Evolutionary conservation across 2,329 filamentous ascomycete species (phyloP), one percentile per base, ranked within the genome.

Genomic region (Trichoderma oligosporum): DNA sequence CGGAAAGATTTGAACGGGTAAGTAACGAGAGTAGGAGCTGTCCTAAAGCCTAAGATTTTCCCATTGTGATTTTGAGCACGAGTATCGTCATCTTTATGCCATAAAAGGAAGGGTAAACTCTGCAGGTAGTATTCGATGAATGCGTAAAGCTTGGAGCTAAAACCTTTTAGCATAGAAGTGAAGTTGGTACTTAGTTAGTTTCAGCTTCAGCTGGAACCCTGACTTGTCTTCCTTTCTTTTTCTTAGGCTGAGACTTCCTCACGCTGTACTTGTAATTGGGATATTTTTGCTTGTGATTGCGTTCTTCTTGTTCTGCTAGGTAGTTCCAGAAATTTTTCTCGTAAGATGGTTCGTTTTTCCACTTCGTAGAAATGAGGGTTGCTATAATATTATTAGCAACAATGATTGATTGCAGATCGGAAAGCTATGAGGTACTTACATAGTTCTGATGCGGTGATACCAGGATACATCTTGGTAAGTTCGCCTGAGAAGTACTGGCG

Each of bases 341-440:
- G 4, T 63, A 60, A 3, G 60, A 53, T 6, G 62, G 57, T 51
- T 69, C 68, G 4, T 58, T 47, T 11, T 66, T 66, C 70, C 70
- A 72, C 59, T 66, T 63, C 4, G 58, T 42, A 1, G 65, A 61
- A 24, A 70, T 62, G 6, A 68, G 48, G 1, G 53, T 63, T 4
- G 69, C 70, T 73, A 8, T 5, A 20, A 9, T 3, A 35, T 5
- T 33, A 8, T 33, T 25, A 41, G 22, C 24, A 3, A 24, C 5
- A 9, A 7, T 27, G 12, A 20, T 22, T 18, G 6, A 20, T n/a
- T 25, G 9, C 2, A 16, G 42, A 22, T 18, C 4, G 4, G 3
- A 35, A 22, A 8, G 12, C 20, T n/a, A n/a, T n/a, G n/a, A n/a
- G n/a, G 18, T 18, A 64, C 70, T 57, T 61, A 73, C 70, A 71